A percentile compares a stretch with the other conserved stretches of the same genome.
These are phyloP conservation scores for Fusarium equiseti DNA, from an alignment of 2,329 filamentous ascomycete species.

Conservation along the genomic window DNA sequence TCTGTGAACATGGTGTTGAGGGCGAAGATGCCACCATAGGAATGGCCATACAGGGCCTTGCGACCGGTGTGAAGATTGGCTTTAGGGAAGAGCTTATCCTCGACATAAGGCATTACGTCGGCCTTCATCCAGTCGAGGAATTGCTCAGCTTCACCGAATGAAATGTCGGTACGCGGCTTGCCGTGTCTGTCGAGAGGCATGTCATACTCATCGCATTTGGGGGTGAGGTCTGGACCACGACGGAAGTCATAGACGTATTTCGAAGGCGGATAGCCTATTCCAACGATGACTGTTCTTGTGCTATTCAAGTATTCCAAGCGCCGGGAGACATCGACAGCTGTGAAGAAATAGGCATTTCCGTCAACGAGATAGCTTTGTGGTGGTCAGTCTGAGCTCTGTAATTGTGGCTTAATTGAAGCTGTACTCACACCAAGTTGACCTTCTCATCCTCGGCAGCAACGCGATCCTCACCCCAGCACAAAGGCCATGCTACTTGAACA, in stretches of 20 bases:
- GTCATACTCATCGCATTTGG: constrained; percentile 45
- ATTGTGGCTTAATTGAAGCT: neutral
- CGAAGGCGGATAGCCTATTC: constrained; percentile 50
- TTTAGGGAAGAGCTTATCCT: constrained; percentile 44
- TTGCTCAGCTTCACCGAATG: constrained; percentile 57
- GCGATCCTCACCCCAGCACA: constrained; percentile 47
- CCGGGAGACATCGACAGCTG: constrained; percentile 49
- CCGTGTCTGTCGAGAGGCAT: constrained; percentile 42
- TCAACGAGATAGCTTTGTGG: constrained; percentile 50
- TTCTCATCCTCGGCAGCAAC: constrained; percentile 39
- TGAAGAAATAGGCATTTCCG: constrained; percentile 53
- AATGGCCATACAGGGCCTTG: constrained; percentile 63
- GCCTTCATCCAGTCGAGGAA: constrained; percentile 59
- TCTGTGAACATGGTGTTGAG: constrained; percentile 59
- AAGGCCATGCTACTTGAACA: constrained; percentile 49
- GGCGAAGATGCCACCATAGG: constrained; percentile 61
- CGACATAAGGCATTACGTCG: constrained; percentile 53
- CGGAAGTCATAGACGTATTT: constrained; percentile 49
- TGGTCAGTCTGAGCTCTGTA: neutral
- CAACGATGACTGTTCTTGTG: constrained; percentile 49
- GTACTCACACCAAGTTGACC: constrained; percentile 46
- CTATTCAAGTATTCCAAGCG: constrained; percentile 45
- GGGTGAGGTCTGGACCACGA: constrained; percentile 50
- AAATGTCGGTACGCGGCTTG: constrained; percentile 44
- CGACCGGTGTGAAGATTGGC: constrained; percentile 51